phyloP scores from a whole-genome alignment of 305 asterid species.

The Fraxinus ornus region DNA sequence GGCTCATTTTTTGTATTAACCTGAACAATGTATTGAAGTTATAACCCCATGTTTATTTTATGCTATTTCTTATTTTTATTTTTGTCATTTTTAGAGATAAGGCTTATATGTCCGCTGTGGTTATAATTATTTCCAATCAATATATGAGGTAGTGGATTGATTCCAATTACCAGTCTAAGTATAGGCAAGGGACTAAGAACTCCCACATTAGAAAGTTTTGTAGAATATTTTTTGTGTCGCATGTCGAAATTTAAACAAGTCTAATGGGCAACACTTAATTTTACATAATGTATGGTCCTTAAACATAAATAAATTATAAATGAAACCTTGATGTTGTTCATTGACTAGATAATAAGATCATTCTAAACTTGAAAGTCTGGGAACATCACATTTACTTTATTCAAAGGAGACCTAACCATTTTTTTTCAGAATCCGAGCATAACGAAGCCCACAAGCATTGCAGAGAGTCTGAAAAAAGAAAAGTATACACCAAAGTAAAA shows the following conservation, averaged over 20 bases:
- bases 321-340: background rate
- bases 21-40: background rate
- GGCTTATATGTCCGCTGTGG: background rate
- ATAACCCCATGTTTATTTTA: background rate
- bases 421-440: conserved; percentile 11
- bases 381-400: background rate
- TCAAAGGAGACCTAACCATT: background rate
- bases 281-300: background rate
- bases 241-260: background rate
- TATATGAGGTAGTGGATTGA: background rate
- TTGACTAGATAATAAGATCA: background rate
- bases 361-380: background rate
- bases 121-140: background rate
- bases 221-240: background rate
- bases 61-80: background rate
- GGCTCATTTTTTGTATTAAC: background rate
- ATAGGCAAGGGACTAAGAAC: background rate
- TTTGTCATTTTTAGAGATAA: background rate
- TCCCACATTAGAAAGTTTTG: background rate
- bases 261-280: background rate
- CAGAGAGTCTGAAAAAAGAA: conserved; percentile 38
- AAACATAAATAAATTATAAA: background rate
- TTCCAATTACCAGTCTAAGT: too few species aligned
- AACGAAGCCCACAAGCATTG: conserved; percentile 43
- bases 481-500: background rate